Base-by-base conservation (phyloP, 163 green algal species). In the Coccomyxa subellipsoidea region DNA sequence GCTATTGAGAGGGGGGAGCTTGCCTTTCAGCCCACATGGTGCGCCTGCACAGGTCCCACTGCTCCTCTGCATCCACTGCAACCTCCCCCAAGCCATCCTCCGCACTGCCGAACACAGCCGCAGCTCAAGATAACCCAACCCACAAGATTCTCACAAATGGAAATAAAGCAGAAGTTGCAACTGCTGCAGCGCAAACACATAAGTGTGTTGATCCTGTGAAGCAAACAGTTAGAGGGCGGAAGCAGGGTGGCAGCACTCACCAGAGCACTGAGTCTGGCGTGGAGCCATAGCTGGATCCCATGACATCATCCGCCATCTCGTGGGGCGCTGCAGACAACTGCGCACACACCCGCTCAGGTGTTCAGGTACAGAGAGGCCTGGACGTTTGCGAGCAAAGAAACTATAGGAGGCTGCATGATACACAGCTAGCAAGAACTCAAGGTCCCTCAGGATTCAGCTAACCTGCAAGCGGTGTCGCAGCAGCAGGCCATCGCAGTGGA, bases 1-100 rank as follows among this genome's bases (percentile, higher is more conserved):
- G 15, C 21, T 23, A 18, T 12, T 7, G 36, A 54, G 35, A 27
- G 38, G 34, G 1, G 35, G 34, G 47, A 84, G 81, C 37, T 54
- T 36, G 34, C 31, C 82, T 54, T 66, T 91, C 87, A 21, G 81
- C 83, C 87, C 87, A 89, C 70, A 34, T 80, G 34, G 35, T 35
- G 10, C 78, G 83, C 35, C 87, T 69, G 35, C 79, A 77, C 27
- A 91, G 54, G 18, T 89, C 83, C 85, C 85, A 91, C 36, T 84
- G 77, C 54, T 86, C 85, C 27, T 75, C 59, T 12, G 87, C 81
- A 32, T 87, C 79, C n/a, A 85, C 38, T n/a, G 73, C 47, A 25
- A 82, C 38, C 59, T 25, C 69, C 21, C 25, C 76, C 53, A 38
- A 36, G 34, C 25, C 53, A 54, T 35, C 47, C 66, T n/a, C 76